phyloP scores from a whole-genome alignment of 495 filamentous ascomycete genomes.

The Chaetomidium leptoderma region DNA sequence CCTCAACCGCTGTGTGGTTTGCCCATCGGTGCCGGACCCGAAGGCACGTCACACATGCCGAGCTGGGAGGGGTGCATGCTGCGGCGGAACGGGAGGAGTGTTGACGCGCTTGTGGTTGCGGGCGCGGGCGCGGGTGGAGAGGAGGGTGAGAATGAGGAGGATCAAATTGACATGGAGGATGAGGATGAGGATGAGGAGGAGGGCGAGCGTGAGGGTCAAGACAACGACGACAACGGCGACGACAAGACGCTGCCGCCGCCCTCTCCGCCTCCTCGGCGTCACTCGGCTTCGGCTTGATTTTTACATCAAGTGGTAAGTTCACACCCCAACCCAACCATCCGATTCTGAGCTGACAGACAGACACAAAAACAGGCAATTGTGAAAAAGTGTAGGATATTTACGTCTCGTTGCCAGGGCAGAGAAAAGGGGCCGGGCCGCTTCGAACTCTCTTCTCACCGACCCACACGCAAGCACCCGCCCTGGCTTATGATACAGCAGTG shows the following conservation, averaged over 20 bases:
- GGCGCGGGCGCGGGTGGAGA: neutral
- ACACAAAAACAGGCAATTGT: neutral
- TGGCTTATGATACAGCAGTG: slow-evolving; percentile 23
- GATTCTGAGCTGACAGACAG: neutral
- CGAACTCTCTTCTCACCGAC: neutral
- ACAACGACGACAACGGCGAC: neutral
- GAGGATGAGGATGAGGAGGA: neutral
- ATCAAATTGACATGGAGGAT: neutral
- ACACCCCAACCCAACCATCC: no score
- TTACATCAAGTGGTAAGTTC: neutral
- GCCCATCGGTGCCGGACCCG: slow-evolving; percentile 43
- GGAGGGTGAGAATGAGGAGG: neutral
- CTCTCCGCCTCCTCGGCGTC: neutral
- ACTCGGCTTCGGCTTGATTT: slow-evolving; percentile 9
- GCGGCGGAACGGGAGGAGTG: neutral
- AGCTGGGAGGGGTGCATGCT: slow-evolving; percentile 23
- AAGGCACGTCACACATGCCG: slow-evolving; percentile 29
- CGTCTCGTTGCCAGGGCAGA: slow-evolving; percentile 12
- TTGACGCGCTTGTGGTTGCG: neutral
- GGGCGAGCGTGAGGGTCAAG: neutral
- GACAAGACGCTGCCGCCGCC: neutral
- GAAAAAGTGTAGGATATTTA: slow-evolving; percentile 11
- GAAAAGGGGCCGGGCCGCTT: neutral
- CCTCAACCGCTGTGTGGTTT: slow-evolving; percentile 25
- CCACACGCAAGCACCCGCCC: neutral